Conservation (phyloP, 169 alveolate species). For the Eimeria necatrix region DNA sequence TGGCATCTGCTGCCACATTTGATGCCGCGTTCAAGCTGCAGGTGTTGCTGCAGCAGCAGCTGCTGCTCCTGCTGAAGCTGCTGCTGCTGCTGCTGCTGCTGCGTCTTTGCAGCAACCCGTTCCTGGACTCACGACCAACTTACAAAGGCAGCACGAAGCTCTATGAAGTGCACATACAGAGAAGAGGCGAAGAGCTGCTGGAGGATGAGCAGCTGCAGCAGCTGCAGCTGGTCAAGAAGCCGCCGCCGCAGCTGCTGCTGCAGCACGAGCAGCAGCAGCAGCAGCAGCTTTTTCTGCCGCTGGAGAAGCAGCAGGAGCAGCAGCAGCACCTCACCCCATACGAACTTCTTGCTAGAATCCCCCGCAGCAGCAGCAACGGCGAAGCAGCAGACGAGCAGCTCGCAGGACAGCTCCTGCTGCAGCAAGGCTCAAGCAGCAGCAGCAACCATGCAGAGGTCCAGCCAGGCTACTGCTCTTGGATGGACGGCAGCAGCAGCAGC, state of each 20-base stretch:
- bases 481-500: constrained; percentile 1
- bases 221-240: constrained; percentile 32
- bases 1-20: background rate
- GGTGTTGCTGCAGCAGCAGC: constrained; percentile 13
- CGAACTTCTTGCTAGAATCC: constrained; percentile 25
- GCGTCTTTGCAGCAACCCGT: constrained; percentile 26
- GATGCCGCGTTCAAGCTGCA: background rate
- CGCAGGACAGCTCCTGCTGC: constrained; percentile 38
- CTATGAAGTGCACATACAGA: constrained; percentile 65
- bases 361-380: constrained; percentile 42
- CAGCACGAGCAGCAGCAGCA: constrained; percentile 31
- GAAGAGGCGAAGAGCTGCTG: constrained; percentile 55
- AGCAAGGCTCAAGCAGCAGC: constrained; percentile 17
- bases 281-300: constrained; percentile 22
- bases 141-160: constrained; percentile 64
- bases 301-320: constrained; percentile 28
- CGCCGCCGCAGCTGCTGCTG: constrained; percentile 33
- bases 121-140: constrained; percentile 64
- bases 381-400: constrained; percentile 34
- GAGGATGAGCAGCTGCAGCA: constrained; percentile 63
- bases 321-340: constrained; percentile 22
- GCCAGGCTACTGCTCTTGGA: background rate
- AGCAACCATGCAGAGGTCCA: constrained; percentile 9
- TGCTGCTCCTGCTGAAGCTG: background rate
- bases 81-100: constrained; percentile 30